These are phyloP conservation scores for Emericellopsis cladophorae DNA, from an alignment of 2,329 filamentous ascomycete genomes.

Conservation along the genomic window DNA sequence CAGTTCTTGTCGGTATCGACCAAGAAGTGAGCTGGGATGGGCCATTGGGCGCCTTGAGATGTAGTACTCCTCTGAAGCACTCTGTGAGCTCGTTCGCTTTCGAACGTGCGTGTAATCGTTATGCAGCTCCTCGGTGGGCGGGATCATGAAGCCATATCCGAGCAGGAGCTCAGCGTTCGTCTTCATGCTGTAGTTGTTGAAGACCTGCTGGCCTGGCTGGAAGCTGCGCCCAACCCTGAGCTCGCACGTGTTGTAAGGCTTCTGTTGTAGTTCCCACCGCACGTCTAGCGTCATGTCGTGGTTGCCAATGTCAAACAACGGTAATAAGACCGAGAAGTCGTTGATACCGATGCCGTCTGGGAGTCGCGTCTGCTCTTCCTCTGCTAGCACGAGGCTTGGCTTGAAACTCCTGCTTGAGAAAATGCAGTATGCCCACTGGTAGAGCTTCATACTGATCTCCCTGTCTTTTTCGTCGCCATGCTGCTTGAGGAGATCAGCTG, in stretches of 20 bases:
- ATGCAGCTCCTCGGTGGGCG: slow-evolving; percentile 32
- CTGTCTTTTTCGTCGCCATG: slow-evolving; percentile 10
- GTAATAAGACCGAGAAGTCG: slow-evolving; percentile 56
- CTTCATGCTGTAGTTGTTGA: slow-evolving; percentile 63
- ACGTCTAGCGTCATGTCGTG: slow-evolving; percentile 50
- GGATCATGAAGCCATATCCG: slow-evolving; percentile 49
- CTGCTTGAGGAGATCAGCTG: slow-evolving; percentile 20
- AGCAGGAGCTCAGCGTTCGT: slow-evolving; percentile 60
- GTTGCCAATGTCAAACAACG: slow-evolving; percentile 61
- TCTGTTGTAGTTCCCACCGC: slow-evolving; percentile 37
- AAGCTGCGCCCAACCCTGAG: slow-evolving; percentile 30
- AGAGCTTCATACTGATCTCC: slow-evolving; percentile 35
- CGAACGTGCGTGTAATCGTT: slow-evolving; percentile 49
- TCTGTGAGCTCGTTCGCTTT: slow-evolving; percentile 18
- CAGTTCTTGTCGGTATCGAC: slow-evolving; percentile 23
- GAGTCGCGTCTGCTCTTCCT: slow-evolving; percentile 13
- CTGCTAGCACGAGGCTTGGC: slow-evolving; percentile 41
- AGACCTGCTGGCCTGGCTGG: slow-evolving; percentile 40
- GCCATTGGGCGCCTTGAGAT: slow-evolving; percentile 37
- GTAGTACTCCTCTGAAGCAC: slow-evolving; percentile 29
- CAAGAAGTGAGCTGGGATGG: slow-evolving; percentile 34
- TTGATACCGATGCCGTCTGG: slow-evolving; percentile 26
- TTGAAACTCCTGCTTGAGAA: slow-evolving; percentile 55
- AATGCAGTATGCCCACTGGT: slow-evolving; percentile 52
- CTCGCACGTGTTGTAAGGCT: slow-evolving; percentile 18